Evolutionary conservation across 768 basidiomycete species (phyloP).

Genomic region (Suillus brevipes): DNA sequence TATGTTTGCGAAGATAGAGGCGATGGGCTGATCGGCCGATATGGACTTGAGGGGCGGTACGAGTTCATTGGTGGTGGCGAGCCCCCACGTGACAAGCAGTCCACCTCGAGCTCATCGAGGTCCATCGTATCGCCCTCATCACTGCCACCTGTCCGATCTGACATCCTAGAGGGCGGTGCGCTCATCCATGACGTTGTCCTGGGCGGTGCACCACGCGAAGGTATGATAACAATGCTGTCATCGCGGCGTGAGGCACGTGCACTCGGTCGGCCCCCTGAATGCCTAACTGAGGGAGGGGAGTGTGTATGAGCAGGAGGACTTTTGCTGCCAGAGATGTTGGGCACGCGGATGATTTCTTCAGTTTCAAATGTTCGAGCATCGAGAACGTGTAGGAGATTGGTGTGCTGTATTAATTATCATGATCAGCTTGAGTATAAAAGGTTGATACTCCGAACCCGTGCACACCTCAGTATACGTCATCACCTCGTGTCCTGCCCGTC

Average conservation of each 20-base stretch:
- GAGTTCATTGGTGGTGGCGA: slow-evolving; percentile 38
- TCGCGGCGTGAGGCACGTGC: slow-evolving; percentile 30
- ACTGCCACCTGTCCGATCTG: slow-evolving; percentile 27
- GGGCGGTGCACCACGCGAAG: slow-evolving; percentile 16
- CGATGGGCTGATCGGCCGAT: slow-evolving; percentile 32
- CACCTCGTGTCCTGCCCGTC: slow-evolving; percentile 60
- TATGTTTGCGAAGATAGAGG: slow-evolving; percentile 12
- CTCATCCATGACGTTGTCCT: slow-evolving; percentile 16
- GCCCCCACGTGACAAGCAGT: slow-evolving; percentile 51
- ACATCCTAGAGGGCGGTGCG: slow-evolving; percentile 16
- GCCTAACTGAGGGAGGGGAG: slow-evolving; percentile 17
- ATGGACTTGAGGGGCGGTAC: background rate
- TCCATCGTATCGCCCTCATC: slow-evolving; percentile 48
- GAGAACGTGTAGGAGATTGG: slow-evolving; percentile 76
- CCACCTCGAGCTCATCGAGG: slow-evolving; percentile 49
- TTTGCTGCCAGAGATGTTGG: slow-evolving; percentile 14
- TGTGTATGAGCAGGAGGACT: slow-evolving; percentile 11
- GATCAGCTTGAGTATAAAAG: background rate
- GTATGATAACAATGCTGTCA: slow-evolving; percentile 17
- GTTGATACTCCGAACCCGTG: background rate
- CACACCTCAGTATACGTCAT: slow-evolving; percentile 90
- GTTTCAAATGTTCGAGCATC: slow-evolving; percentile 86
- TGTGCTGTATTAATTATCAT: slow-evolving; percentile 55
- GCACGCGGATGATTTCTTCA: slow-evolving; percentile 58
- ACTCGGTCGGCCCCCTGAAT: slow-evolving; percentile 34